Evolutionary conservation across 257 asterid species (phyloP).

Genomic region (Capsicum pubescens): DNA sequence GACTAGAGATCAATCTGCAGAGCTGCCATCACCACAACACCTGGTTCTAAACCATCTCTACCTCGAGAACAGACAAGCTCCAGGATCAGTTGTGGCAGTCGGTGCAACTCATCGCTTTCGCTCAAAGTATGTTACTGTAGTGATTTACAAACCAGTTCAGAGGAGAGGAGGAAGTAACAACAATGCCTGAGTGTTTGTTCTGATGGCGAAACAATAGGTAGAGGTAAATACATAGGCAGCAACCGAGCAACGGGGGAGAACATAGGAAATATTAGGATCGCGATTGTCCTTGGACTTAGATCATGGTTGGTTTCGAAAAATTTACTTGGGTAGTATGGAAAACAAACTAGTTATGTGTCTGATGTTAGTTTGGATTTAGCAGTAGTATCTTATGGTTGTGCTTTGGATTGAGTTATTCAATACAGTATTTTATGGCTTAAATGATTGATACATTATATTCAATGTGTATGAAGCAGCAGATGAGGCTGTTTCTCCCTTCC

Average conservation of each 20-base stretch:
- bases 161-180: slow-evolving; percentile 58
- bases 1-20: slow-evolving; percentile 42
- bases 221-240: slow-evolving; percentile 27
- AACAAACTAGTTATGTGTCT: neutral
- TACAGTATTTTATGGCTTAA: no score
- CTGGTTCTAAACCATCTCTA: slow-evolving; percentile 87
- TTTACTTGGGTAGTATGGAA: neutral
- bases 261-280: neutral
- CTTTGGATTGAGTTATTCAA: no score
- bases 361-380: no score
- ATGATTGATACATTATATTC: no score
- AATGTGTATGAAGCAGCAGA: no score
- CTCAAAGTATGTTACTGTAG: slow-evolving; percentile 79
- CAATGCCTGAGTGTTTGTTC: slow-evolving; percentile 34
- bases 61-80: slow-evolving; percentile 73
- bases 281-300: neutral
- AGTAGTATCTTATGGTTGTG: no score
- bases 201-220: neutral
- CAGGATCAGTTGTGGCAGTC: slow-evolving; percentile 75
- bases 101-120: slow-evolving; percentile 93
- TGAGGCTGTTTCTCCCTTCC: no score
- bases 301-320: neutral
- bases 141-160: slow-evolving; percentile 90
- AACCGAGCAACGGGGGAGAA: slow-evolving; percentile 17
- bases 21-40: slow-evolving; percentile 74